Conservation (phyloP, 768 basidiomycete species). For the Candolleomyces eurysporus region DNA sequence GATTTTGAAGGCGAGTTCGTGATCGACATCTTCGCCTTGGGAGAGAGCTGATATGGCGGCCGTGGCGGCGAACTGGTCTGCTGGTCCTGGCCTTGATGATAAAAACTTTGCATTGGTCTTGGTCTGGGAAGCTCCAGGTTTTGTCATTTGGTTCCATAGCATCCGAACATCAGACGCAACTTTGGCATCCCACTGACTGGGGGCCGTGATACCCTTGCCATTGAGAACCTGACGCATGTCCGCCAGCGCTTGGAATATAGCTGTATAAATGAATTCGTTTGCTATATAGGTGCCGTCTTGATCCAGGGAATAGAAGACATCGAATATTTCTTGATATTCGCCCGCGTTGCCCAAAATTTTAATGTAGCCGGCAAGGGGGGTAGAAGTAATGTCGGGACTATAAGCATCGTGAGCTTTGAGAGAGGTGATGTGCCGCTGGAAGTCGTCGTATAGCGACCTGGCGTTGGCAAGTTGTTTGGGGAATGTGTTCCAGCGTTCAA, state of each 20-base stretch:
- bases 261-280: slow-evolving; percentile 58
- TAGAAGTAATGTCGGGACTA: slow-evolving; percentile 45
- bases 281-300: slow-evolving; percentile 62
- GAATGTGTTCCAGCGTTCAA: slow-evolving; percentile 58
- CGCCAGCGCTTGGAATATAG: slow-evolving; percentile 56
- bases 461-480: slow-evolving; percentile 62
- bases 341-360: slow-evolving; percentile 61
- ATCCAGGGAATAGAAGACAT: slow-evolving; percentile 70
- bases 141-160: slow-evolving; percentile 67
- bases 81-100: slow-evolving; percentile 40
- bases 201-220: slow-evolving; percentile 22
- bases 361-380: slow-evolving; percentile 61
- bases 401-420: slow-evolving; percentile 46
- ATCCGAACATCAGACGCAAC: slow-evolving; percentile 66
- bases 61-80: slow-evolving; percentile 55
- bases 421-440: slow-evolving; percentile 47
- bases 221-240: slow-evolving; percentile 17
- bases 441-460: slow-evolving; percentile 58
- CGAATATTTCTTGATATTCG: slow-evolving; percentile 65
- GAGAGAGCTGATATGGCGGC: slow-evolving; percentile 54
- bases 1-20: slow-evolving; percentile 66
- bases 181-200: slow-evolving; percentile 28
- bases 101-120: too few relatives aligned
- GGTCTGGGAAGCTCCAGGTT: slow-evolving; percentile 17
- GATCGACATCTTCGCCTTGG: slow-evolving; percentile 56